Conservation (phyloP, 1,139 yeast genomes). For the Candida anutae region DNA sequence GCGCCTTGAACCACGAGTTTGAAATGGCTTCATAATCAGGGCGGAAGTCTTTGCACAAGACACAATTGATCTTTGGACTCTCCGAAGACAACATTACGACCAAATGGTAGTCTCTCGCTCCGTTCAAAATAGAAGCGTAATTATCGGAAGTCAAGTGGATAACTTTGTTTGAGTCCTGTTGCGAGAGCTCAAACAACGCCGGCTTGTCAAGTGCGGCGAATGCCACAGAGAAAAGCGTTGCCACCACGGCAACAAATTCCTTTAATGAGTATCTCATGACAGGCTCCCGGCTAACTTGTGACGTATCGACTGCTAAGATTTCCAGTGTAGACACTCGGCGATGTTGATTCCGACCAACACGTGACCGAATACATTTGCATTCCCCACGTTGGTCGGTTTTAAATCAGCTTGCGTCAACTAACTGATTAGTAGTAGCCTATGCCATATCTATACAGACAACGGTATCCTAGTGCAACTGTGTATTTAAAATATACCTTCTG, state of each 20-base stretch:
- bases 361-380: no score
- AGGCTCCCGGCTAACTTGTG: neutral
- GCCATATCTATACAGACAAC: no score
- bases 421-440: no score
- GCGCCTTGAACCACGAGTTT: constrained; percentile 48
- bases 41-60: constrained; percentile 60
- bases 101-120: constrained; percentile 65
- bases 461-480: no score
- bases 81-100: constrained; percentile 68
- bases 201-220: constrained; percentile 23
- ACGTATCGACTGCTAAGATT: no score
- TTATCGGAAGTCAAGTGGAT: constrained; percentile 49
- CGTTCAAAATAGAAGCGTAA: constrained; percentile 50
- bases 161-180: constrained; percentile 15
- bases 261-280: no score
- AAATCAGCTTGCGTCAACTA: no score
- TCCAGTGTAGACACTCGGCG: no score
- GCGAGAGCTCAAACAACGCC: constrained; percentile 17
- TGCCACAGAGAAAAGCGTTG: constrained; percentile 5
- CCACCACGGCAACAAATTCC: no score
- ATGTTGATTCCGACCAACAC: no score
- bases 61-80: constrained; percentile 67
- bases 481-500: no score
- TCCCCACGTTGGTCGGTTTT: no score
- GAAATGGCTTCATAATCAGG: constrained; percentile 56